Conservation (phyloP, 768 basidiomycete species). For the Psilocybe subaeruginosa region DNA sequence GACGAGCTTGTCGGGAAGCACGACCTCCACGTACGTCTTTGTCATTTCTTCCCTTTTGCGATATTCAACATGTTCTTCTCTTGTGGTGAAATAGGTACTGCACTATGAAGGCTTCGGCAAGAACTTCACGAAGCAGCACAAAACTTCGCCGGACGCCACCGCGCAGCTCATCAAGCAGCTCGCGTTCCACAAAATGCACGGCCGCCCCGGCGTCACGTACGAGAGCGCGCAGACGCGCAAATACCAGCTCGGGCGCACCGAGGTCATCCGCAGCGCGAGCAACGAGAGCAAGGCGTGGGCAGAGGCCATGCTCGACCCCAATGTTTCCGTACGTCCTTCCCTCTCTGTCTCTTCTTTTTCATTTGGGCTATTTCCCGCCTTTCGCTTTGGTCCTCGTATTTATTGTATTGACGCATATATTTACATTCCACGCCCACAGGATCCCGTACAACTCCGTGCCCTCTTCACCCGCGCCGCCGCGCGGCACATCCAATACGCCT, state of each 20-base stretch:
- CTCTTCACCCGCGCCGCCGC: constrained; percentile 77
- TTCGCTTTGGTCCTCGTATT: too few species aligned
- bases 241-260: constrained; percentile 88
- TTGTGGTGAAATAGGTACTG: constrained; percentile 54
- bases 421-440: constrained; percentile 12
- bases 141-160: constrained; percentile 92
- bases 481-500: constrained; percentile 86
- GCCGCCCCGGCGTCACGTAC: constrained; percentile 81
- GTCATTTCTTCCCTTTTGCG: neutral
- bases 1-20: constrained; percentile 77
- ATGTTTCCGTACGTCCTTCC: constrained; percentile 33
- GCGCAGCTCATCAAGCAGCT: constrained; percentile 95
- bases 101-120: constrained; percentile 93
- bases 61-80: neutral
- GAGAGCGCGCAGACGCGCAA: constrained; percentile 95
- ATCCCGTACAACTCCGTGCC: constrained; percentile 50
- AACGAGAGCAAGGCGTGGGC: constrained; percentile 85
- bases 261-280: constrained; percentile 89
- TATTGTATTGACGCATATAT: neutral
- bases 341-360: neutral
- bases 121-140: constrained; percentile 78
- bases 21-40: constrained; percentile 65
- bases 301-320: constrained; percentile 81
- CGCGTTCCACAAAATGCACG: constrained; percentile 87
- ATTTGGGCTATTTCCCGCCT: too few species aligned